Percentiles rank a stretch among this genome's conserved stretches.
phyloP scores from a whole-genome alignment of 2,329 filamentous ascomycete genomes.

The Periconia digitata region DNA sequence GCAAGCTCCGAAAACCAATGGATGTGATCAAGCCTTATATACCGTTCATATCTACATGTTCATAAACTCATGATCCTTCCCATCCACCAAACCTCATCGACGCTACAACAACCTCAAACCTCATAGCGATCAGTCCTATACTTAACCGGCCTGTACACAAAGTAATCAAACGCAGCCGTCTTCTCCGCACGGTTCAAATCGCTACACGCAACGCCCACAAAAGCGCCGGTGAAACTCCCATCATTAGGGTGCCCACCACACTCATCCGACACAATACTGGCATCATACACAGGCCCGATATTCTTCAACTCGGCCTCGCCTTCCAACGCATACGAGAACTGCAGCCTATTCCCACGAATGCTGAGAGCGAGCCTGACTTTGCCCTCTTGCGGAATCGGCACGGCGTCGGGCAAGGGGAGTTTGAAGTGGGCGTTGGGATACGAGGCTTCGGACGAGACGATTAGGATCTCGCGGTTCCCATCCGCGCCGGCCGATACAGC shows the following conservation, averaged over 20 bases:
- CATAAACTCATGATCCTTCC: no score
- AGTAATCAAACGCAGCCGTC: conserved; percentile 35
- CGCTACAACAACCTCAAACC: conserved; percentile 11
- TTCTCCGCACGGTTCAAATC: conserved; percentile 33
- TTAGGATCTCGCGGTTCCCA: conserved; percentile 59
- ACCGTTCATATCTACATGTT: no score
- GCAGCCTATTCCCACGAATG: conserved; percentile 55
- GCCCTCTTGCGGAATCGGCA: conserved; percentile 56
- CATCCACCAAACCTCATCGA: no score
- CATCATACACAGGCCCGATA: conserved; percentile 60
- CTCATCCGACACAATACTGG: conserved; percentile 63
- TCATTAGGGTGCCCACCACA: conserved; percentile 63
- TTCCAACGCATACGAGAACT: conserved; percentile 60
- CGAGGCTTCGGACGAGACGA: conserved; percentile 59
- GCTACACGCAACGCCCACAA: conserved; percentile 38
- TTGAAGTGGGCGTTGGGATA: conserved; percentile 56
- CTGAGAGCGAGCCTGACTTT: conserved; percentile 56
- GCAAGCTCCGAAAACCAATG: no score
- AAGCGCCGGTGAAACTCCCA: conserved; percentile 65
- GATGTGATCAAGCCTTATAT: no score
- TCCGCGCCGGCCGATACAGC: conserved; percentile 59
- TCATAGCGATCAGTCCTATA: conserved; percentile 37
- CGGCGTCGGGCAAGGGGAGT: conserved; percentile 46
- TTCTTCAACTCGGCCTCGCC: conserved; percentile 47
- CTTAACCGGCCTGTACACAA: conserved; percentile 32